Evolutionary conservation across 345 rosid genomes (phyloP), one percentile per base, ranked within the genome.

Genomic region (Hirschfeldia incana): DNA sequence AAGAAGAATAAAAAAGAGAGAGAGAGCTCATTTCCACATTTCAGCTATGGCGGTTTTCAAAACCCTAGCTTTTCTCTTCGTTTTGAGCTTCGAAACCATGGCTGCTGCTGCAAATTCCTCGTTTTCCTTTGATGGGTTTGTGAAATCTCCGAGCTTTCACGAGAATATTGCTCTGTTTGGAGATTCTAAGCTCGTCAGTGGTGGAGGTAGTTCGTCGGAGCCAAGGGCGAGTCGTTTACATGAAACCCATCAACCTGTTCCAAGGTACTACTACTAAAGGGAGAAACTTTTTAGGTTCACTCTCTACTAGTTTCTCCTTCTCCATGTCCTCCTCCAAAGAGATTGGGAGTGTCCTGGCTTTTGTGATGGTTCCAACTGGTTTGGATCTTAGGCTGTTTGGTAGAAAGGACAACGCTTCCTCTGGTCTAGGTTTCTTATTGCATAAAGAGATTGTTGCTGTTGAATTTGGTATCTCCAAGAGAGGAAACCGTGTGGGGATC

Each of bases 221-320:
- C 26, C 69, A 71, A 60, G 98, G 98, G 30, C 77, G 84, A 81
- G 88, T 85, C 73, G 55, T 85, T 86, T 89, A 82, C 81, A 89
- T 61, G 89, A 86, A 85, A 69, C 92, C 98, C 81, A 85, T 94
- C 83, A 88, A 84, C 82, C 82, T 92, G 5, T 84, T 85, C 65
- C 82, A 85, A 88, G 94, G 94, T 88, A 29, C 32, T 29, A 46
- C 53, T 46, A 46, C 53, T 46, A 86, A 83, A 66, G 85, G 86
- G 8, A 83, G 82, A 65, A 87, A 75, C 36, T 77, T 83, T 67
- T 12, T 78, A 0, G 90, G 83, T 72, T 92, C 95, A 39, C 88
- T 94, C 76, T 89, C 97, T 2, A 88, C 85, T 69, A 78, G 82
- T 70, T 91, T 94, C 82, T 85, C 97, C 17, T 92, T 90, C 67